Evolutionary conservation across 352 stramenopile species (phyloP).

Genomic region (Globisporangium uncinulatum): DNA sequence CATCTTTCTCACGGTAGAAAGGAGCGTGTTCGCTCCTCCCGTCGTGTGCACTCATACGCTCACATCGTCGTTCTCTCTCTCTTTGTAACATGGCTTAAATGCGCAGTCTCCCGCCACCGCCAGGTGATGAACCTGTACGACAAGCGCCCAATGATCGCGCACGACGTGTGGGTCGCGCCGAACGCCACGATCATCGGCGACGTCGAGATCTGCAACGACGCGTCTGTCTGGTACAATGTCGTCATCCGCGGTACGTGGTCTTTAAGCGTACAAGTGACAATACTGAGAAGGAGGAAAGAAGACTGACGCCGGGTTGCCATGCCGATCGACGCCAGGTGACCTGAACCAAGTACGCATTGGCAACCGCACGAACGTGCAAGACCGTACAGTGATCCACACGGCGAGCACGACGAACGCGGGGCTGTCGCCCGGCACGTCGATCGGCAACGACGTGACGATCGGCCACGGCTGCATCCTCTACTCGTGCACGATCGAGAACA

Average conservation of each 20-base stretch:
- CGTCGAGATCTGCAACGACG: slow-evolving; percentile 93
- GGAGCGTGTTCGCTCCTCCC: not conserved
- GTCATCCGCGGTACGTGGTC: slow-evolving; percentile 78
- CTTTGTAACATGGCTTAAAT: not conserved
- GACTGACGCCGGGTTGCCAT: not conserved
- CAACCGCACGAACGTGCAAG: slow-evolving; percentile 96
- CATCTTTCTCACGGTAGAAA: not conserved
- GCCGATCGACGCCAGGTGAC: slow-evolving; percentile 40
- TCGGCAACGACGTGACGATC: slow-evolving; percentile 96
- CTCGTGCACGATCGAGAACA: slow-evolving; percentile 95
- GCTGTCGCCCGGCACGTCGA: slow-evolving; percentile 81
- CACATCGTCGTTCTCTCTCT: not conserved
- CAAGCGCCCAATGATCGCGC: slow-evolving; percentile 87
- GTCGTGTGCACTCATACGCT: no score
- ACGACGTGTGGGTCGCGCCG: slow-evolving; percentile 93
- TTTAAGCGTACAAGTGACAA: slow-evolving; percentile 9
- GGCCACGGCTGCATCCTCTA: slow-evolving; percentile 94
- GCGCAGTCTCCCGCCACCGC: slow-evolving; percentile 89
- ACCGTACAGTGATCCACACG: slow-evolving; percentile 94
- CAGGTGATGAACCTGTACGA: slow-evolving; percentile 92
- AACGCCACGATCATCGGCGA: slow-evolving; percentile 96
- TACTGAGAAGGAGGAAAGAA: not conserved
- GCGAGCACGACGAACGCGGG: slow-evolving; percentile 73
- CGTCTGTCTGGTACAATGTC: slow-evolving; percentile 96
- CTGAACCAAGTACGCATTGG: slow-evolving; percentile 92